Conservation (phyloP, 2,329 filamentous ascomycete genomes). For the Aspergillus oerlinghausenensis region DNA sequence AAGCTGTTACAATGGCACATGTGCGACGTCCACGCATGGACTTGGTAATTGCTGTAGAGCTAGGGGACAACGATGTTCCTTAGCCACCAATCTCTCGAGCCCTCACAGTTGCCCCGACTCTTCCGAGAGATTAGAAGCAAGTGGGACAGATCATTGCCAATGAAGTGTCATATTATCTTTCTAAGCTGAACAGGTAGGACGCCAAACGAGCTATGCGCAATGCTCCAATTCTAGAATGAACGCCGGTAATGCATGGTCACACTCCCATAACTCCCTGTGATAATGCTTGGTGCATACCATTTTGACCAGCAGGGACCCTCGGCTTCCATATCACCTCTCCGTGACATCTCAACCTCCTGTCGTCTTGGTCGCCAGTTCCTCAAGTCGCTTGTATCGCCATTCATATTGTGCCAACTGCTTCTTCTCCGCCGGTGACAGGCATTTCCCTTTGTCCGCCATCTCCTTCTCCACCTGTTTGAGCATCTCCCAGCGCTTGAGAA, state of each 20-base stretch:
- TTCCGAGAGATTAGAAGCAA: background rate
- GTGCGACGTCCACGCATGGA: background rate
- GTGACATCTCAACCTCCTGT: constrained; percentile 9
- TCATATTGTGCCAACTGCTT: constrained; percentile 31
- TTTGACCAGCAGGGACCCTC: background rate
- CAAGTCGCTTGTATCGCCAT: constrained; percentile 32
- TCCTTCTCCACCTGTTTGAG: constrained; percentile 31
- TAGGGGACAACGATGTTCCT: too few relatives aligned
- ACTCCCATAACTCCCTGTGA: constrained; percentile 2
- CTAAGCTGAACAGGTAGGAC: background rate
- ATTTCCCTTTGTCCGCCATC: constrained; percentile 27
- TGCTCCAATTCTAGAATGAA: constrained; percentile 14
- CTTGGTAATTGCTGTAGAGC: background rate
- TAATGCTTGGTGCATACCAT: background rate
- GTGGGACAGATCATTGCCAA: background rate
- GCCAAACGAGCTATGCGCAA: background rate
- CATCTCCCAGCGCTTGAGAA: constrained; percentile 35
- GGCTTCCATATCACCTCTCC: background rate
- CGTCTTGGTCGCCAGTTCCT: constrained; percentile 27
- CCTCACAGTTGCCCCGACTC: background rate
- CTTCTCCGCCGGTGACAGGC: constrained; percentile 26
- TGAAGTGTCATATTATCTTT: background rate
- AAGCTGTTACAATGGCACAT: background rate
- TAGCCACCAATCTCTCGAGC: background rate
- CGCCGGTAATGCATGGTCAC: constrained; percentile 20